A percentile compares a stretch with the other conserved stretches of the same genome.
phyloP scores from a whole-genome alignment of 1,139 yeast genomes.

The Debaryomyces singareniensis region DNA sequence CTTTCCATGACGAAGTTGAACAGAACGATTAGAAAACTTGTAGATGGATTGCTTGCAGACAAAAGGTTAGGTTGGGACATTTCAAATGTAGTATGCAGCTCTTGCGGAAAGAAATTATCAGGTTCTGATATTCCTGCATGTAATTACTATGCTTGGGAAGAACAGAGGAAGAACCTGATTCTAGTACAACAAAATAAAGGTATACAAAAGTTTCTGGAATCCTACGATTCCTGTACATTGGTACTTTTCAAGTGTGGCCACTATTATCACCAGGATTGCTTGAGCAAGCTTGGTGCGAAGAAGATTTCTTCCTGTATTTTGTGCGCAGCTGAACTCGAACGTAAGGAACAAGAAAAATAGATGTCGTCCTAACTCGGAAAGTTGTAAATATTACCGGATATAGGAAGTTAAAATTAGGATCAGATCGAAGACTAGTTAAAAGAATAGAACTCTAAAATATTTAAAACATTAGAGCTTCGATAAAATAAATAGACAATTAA shows the following conservation, averaged over 20 bases:
- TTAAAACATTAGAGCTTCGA: no score
- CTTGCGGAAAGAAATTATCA: conserved; percentile 63
- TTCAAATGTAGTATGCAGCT: conserved; percentile 51
- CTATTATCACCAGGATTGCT: conserved; percentile 62
- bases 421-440: no score
- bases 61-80: conserved; percentile 58
- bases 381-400: no score
- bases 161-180: conserved; percentile 11
- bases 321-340: conserved; percentile 5
- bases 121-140: conserved; percentile 48
- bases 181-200: no score
- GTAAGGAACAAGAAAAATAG: no score
- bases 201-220: no score
- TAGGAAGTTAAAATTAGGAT: no score
- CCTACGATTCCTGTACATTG: conserved; percentile 15
- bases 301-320: conserved; percentile 8
- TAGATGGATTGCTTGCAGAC: conserved; percentile 32
- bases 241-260: conserved; percentile 44
- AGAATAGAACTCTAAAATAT: no score
- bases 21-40: conserved; percentile 42
- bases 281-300: conserved; percentile 20
- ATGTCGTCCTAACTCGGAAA: no score
- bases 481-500: no score
- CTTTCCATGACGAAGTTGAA: conserved; percentile 51
- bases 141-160: conserved; percentile 46